phyloP scores from a whole-genome alignment of 169 alveolate species.

The Theileria equi region DNA sequence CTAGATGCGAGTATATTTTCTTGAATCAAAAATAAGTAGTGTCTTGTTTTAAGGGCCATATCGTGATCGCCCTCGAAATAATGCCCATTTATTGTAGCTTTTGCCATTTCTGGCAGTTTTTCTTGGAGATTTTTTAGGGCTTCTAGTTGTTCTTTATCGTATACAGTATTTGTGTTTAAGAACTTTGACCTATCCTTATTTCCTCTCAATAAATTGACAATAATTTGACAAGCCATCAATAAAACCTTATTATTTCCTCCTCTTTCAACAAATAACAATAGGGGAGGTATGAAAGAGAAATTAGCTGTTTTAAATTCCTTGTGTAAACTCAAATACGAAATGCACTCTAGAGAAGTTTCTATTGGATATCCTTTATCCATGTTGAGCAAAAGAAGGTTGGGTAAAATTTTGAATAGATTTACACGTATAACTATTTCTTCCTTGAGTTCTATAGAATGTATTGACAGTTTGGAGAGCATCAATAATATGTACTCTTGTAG shows the following conservation, averaged over 20 bases:
- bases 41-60: conserved; percentile 15
- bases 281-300: conserved; percentile 3
- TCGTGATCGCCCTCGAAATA: conserved; percentile 42
- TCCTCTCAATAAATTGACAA: conserved; percentile 29
- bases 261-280: not conserved
- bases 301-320: conserved; percentile 25
- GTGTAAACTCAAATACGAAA: conserved; percentile 48
- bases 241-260: not conserved
- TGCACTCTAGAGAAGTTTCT: conserved; percentile 31
- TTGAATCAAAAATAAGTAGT: conserved; percentile 1
- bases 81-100: conserved; percentile 38
- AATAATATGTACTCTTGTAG: not conserved
- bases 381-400: not conserved
- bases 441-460: conserved; percentile 30
- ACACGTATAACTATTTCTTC: conserved; percentile 13
- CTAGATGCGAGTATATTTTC: conserved; percentile 13
- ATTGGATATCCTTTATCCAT: conserved; percentile 5
- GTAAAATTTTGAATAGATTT: conserved; percentile 12
- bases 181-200: conserved; percentile 29
- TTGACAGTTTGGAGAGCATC: conserved; percentile 33
- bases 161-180: not conserved
- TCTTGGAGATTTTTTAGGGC: conserved; percentile 35
- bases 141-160: conserved; percentile 38
- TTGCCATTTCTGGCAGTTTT: conserved; percentile 50
- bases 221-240: conserved; percentile 29